Evolutionary conservation across 495 filamentous ascomycete species (phyloP).

Genomic region (Astrothelium subdiscretum): DNA sequence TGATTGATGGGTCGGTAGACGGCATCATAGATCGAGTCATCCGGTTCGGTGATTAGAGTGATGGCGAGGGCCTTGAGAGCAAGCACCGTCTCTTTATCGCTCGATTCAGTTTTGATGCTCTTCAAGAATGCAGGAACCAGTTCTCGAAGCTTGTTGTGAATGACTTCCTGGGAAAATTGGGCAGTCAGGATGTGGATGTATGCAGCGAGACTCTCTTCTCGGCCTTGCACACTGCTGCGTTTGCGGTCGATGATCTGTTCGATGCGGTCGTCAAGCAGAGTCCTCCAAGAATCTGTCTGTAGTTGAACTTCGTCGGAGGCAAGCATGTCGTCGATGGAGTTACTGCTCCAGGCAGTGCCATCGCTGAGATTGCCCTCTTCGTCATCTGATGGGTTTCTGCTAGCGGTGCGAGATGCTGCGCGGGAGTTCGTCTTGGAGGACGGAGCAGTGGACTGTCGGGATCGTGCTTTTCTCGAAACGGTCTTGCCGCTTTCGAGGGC

Average conservation of each 20-base stretch:
- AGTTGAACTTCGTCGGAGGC: slow-evolving; percentile 38
- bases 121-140: slow-evolving; percentile 61
- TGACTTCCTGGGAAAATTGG: slow-evolving; percentile 58
- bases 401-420: slow-evolving; percentile 40
- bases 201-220: slow-evolving; percentile 57
- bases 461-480: slow-evolving; percentile 77
- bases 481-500: slow-evolving; percentile 85
- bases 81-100: slow-evolving; percentile 58
- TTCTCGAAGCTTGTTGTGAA: slow-evolving; percentile 47
- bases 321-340: slow-evolving; percentile 46
- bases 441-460: slow-evolving; percentile 52
- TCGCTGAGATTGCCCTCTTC: slow-evolving; percentile 42
- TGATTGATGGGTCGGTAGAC: slow-evolving; percentile 54
- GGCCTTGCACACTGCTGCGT: slow-evolving; percentile 64
- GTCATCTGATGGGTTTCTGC: slow-evolving; percentile 60
- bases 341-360: slow-evolving; percentile 19
- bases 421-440: slow-evolving; percentile 53
- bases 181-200: slow-evolving; percentile 65
- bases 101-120: slow-evolving; percentile 59
- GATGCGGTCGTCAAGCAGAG: slow-evolving; percentile 59
- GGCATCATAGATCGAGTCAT: slow-evolving; percentile 57
- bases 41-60: slow-evolving; percentile 60
- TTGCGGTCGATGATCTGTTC: slow-evolving; percentile 79
- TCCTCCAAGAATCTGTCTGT: slow-evolving; percentile 45
- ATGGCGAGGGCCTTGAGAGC: slow-evolving; percentile 68